Base-by-base conservation (phyloP, 257 asterid genomes). In the Petunia axillaris region DNA sequence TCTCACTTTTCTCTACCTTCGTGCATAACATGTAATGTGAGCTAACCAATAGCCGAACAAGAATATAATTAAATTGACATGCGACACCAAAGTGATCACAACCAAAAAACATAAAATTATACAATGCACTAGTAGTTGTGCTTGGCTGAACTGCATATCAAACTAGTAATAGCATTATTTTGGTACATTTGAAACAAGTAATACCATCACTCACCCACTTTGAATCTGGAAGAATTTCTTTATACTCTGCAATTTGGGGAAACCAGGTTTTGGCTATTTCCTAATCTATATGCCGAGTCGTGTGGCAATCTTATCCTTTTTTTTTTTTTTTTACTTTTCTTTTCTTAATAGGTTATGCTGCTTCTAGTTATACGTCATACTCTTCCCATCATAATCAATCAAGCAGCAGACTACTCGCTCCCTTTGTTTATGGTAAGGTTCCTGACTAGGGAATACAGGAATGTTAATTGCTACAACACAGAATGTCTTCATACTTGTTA, bases 361-460 rank as follows among this genome's bases (percentile, higher is more conserved):
- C 95, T 96, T 80, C 86, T 96, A 40, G 89, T 94, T 9, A 78
- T 92, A 80, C 88, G 94, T 82, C 98, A 96, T 44, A 84, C 95
- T 67, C 95, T 96, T 68, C 98, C 99, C 0, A 62, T 89, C 80
- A 83, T 94, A 15, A 89, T 87, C 54, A 88, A 82, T 82, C 94
- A 88, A 87, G 91, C 89, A 11, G 93, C 92, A 85, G 86, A 86
- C 57, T 89, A 90, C 83, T 86, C 99, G 16, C 77, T 94, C 84
- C 91, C 98, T 25, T 66, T 96, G 82, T 57, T 91, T 83, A 86
- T 90, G 95, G 99, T 96, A 87, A 92, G 88, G 38, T 83, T 14
- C 65, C 43, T 46, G 58, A 11, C n/a, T 77, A 36, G 2, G 48
- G 78, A 36, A 48, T 48, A 35, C 13, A 36, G 46, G 16, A 48